phyloP scores from a whole-genome alignment of 176 grass and related monocot species.

The Urochloa ruziziensis region DNA sequence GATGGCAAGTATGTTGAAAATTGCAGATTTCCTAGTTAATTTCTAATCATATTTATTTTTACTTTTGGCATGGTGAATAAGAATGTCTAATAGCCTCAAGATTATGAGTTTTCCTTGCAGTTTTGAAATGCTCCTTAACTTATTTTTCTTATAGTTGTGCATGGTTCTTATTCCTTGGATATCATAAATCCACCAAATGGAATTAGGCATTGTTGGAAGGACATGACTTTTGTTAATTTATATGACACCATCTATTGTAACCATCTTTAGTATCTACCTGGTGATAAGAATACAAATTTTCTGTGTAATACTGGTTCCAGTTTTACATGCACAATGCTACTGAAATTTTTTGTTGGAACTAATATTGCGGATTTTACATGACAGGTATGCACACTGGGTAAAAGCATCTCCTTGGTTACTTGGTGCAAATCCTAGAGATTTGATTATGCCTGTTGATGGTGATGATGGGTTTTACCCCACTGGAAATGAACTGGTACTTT shows the following conservation, averaged over 20 bases:
- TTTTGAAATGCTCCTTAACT: constrained; percentile 9
- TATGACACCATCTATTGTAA: not conserved
- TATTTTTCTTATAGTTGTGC: constrained; percentile 7
- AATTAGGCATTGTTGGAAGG: not conserved
- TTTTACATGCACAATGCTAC: not conserved
- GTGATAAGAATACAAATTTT: not conserved
- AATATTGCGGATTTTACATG: constrained; percentile 28
- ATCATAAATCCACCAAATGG: not conserved
- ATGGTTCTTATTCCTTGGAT: constrained; percentile 29
- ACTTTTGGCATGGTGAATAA: constrained; percentile 2
- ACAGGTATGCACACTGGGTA: constrained; percentile 70
- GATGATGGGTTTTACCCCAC: constrained; percentile 97
- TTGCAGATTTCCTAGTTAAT: constrained; percentile 22
- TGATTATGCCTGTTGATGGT: constrained; percentile 87
- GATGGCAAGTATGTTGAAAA: constrained; percentile 79
- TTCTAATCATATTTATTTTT: constrained; percentile 27
- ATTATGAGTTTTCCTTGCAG: not conserved
- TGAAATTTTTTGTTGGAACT: constrained; percentile 19
- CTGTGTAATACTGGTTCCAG: not conserved
- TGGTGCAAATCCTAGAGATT: constrained; percentile 85
- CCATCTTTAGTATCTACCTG: constrained; percentile 3
- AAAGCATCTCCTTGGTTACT: constrained; percentile 91
- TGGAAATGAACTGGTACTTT: constrained; percentile 91
- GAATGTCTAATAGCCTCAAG: not conserved
- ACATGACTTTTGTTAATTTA: not conserved